Percentiles rank a stretch among this genome's conserved stretches.
Evolutionary conservation across 192 early-diverging fungal species (phyloP).

Genomic region (Mortierella hygrophila): DNA sequence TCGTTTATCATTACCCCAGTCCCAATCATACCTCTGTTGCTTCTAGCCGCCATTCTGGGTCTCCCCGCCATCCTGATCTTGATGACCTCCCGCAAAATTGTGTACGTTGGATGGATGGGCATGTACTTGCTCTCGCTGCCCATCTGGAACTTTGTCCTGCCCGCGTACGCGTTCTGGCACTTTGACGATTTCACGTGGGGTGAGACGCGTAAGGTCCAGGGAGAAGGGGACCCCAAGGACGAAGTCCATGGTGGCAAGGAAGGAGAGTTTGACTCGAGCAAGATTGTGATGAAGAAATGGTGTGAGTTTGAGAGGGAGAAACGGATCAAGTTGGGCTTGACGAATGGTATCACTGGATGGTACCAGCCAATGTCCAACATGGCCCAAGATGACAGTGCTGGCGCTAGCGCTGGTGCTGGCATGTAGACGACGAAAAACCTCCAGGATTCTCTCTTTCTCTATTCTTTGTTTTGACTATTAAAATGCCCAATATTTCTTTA

Average conservation of each 20-base stretch:
- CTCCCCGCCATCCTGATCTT: slow-evolving; percentile 83
- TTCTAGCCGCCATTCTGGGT: slow-evolving; percentile 79
- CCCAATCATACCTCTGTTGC: slow-evolving; percentile 72
- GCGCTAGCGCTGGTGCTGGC: slow-evolving; percentile 8
- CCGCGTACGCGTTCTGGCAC: slow-evolving; percentile 86
- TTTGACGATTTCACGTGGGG: slow-evolving; percentile 94
- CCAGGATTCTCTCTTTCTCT: not conserved
- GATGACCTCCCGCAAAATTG: slow-evolving; percentile 83
- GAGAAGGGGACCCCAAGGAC: slow-evolving; percentile 67
- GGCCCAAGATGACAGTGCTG: slow-evolving; percentile 8
- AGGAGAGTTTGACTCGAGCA: slow-evolving; percentile 80
- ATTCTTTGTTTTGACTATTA: not conserved
- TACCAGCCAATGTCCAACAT: slow-evolving; percentile 38
- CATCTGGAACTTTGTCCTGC: slow-evolving; percentile 87
- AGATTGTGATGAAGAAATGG: slow-evolving; percentile 86
- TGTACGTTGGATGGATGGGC: slow-evolving; percentile 89
- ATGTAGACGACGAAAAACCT: not conserved
- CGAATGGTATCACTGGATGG: slow-evolving; percentile 52
- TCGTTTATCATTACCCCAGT: slow-evolving; percentile 66
- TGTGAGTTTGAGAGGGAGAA: slow-evolving; percentile 79
- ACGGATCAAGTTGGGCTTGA: slow-evolving; percentile 51
- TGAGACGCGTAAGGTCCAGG: slow-evolving; percentile 78
- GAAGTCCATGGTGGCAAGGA: slow-evolving; percentile 73
- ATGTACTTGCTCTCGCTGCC: slow-evolving; percentile 80
- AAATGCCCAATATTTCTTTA: not conserved